These are phyloP conservation scores for Gelatoporia subvermispora DNA, from an alignment of 768 basidiomycete species.

Conservation along the genomic window DNA sequence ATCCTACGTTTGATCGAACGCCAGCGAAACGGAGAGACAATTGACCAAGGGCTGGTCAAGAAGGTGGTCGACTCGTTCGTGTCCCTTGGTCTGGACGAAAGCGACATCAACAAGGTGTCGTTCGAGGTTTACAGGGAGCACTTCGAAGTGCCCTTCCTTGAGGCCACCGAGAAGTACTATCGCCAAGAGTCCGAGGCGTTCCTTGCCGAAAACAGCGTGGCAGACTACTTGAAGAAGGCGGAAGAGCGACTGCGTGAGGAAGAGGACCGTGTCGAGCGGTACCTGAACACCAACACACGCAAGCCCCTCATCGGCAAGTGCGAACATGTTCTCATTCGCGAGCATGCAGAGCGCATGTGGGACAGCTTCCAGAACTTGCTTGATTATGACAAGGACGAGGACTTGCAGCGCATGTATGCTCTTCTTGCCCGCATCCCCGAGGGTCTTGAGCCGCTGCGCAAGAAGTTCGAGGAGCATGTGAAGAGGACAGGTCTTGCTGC, in stretches of 20 bases:
- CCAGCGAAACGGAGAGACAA: slow-evolving; percentile 90
- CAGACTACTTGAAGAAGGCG: slow-evolving; percentile 93
- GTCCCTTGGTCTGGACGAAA: slow-evolving; percentile 89
- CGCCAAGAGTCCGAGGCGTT: slow-evolving; percentile 87
- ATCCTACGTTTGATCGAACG: slow-evolving; percentile 87
- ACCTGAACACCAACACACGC: slow-evolving; percentile 84
- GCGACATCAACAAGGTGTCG: slow-evolving; percentile 87
- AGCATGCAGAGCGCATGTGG: slow-evolving; percentile 82
- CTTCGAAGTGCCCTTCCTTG: slow-evolving; percentile 86
- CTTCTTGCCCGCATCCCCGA: slow-evolving; percentile 87
- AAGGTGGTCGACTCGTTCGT: slow-evolving; percentile 94
- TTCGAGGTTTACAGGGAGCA: slow-evolving; percentile 91
- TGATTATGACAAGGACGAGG: slow-evolving; percentile 92
- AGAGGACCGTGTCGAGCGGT: slow-evolving; percentile 91
- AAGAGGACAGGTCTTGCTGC: slow-evolving; percentile 84
- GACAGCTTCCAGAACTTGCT: slow-evolving; percentile 87
- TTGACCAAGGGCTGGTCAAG: slow-evolving; percentile 90
- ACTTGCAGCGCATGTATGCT: slow-evolving; percentile 91
- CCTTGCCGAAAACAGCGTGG: slow-evolving; percentile 81
- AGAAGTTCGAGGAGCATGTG: slow-evolving; percentile 93
- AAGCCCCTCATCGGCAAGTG: slow-evolving; percentile 78
- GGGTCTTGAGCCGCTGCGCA: slow-evolving; percentile 85
- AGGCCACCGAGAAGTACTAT: slow-evolving; percentile 88
- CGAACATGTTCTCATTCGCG: slow-evolving; percentile 88
- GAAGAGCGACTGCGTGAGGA: slow-evolving; percentile 92